These are phyloP conservation scores for Pseudogymnoascus sp. DNA, from an alignment of 2,329 filamentous ascomycete genomes.

Conservation along the genomic window DNA sequence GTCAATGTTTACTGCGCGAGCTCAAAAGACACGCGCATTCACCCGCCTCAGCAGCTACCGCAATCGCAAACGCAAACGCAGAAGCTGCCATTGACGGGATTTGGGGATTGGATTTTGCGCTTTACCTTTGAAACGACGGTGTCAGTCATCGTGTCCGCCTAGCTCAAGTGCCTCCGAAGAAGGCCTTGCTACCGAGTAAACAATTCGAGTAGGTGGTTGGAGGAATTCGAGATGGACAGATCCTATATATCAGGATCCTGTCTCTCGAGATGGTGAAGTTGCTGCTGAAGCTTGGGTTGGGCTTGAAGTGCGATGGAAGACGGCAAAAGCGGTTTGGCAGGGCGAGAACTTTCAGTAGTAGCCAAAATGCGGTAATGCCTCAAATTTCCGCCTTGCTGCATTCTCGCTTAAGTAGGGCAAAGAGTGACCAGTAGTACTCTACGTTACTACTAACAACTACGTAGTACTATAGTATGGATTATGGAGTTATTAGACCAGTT, in stretches of 20 bases:
- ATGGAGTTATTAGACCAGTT: background rate
- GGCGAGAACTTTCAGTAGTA: background rate
- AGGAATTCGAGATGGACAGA: constrained; percentile 28
- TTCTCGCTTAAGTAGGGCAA: constrained; percentile 7
- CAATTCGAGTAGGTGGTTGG: constrained; percentile 24
- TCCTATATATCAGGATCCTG: constrained; percentile 29
- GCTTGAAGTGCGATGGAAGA: background rate
- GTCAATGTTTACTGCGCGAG: background rate
- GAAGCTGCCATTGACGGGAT: constrained; percentile 13
- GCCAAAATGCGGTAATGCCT: constrained; percentile 7
- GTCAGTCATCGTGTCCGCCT: constrained; percentile 30
- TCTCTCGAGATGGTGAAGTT: constrained; percentile 26
- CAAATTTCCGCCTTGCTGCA: background rate
- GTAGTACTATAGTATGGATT: background rate
- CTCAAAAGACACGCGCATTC: background rate
- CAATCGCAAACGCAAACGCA: constrained; percentile 10
- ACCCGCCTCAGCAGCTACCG: background rate
- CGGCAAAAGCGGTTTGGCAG: constrained; percentile 1
- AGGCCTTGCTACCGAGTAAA: constrained; percentile 30
- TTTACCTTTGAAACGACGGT: constrained; percentile 30
- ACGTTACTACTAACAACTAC: background rate
- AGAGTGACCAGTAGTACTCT: background rate
- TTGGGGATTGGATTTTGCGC: background rate
- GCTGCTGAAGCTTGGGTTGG: background rate
- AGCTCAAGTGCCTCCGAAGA: constrained; percentile 30